Percentiles rank a stretch among this genome's conserved stretches.
Evolutionary conservation across 345 rosid genomes (phyloP).

Genomic region (Euclidium syriacum): DNA sequence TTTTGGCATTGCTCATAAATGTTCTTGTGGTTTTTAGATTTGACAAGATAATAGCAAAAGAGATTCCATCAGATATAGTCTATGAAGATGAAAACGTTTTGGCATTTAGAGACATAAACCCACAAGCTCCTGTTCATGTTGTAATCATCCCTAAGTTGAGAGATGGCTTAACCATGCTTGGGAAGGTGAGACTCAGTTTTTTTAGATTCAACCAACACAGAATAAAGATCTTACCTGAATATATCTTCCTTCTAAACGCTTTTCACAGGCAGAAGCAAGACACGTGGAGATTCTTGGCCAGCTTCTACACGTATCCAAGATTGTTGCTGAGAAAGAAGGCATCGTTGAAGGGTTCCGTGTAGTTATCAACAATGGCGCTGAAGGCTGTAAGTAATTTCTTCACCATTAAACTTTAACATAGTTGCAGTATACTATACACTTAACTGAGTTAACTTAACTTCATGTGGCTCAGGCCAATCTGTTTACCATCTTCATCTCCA

Average conservation of each 20-base stretch:
- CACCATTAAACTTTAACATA: not conserved
- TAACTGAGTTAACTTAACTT: not conserved
- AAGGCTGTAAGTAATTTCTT: constrained; percentile 55
- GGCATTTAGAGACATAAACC: constrained; percentile 75
- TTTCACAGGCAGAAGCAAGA: constrained; percentile 63
- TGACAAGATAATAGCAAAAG: constrained; percentile 88
- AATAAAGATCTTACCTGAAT: not conserved
- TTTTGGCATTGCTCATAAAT: not conserved
- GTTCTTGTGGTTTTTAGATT: constrained; percentile 39
- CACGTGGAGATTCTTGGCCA: constrained; percentile 69
- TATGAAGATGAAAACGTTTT: constrained; percentile 92
- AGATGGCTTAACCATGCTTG: constrained; percentile 72
- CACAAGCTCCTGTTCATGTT: constrained; percentile 94
- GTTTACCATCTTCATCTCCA: constrained; percentile 93
- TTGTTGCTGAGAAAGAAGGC: constrained; percentile 94
- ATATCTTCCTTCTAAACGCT: not conserved
- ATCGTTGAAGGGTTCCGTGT: constrained; percentile 82
- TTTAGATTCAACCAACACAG: not conserved
- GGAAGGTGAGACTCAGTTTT: constrained; percentile 46
- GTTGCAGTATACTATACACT: not conserved
- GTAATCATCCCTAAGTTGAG: constrained; percentile 74
- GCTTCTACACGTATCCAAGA: constrained; percentile 71
- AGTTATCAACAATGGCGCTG: constrained; percentile 82
- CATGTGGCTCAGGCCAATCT: constrained; percentile 88
- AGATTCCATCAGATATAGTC: constrained; percentile 75